Evolutionary conservation across 352 stramenopile species (phyloP).

Genomic region (Phytophthora cajani): DNA sequence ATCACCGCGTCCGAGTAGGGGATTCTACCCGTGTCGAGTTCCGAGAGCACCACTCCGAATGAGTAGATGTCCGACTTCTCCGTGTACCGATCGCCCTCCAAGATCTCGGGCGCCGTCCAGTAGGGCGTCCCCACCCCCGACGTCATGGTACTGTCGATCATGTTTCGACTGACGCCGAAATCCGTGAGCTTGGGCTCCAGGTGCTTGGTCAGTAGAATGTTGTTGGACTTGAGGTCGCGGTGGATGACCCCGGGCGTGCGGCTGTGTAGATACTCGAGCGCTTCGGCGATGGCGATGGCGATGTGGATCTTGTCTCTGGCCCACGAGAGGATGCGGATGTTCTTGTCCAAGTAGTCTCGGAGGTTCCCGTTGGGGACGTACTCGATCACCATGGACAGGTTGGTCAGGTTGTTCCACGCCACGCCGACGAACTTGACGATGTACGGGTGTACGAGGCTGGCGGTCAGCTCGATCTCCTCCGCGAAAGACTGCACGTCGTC

Average conservation of each 20-base stretch:
- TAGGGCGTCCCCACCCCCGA: conserved; percentile 81
- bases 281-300: conserved; percentile 39
- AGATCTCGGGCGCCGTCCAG: conserved; percentile 82
- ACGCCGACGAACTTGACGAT: conserved; percentile 60
- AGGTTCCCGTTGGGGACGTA: conserved; percentile 29
- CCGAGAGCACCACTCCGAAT: conserved; percentile 67
- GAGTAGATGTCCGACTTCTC: conserved; percentile 75
- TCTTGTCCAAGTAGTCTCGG: conserved; percentile 26
- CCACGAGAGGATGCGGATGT: conserved; percentile 33
- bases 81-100: conserved; percentile 59
- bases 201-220: conserved; percentile 73
- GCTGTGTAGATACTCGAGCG: conserved; percentile 44
- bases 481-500: conserved; percentile 43
- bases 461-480: conserved; percentile 60
- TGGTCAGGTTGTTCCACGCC: conserved; percentile 52
- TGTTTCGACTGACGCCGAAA: conserved; percentile 70
- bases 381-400: conserved; percentile 46
- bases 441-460: conserved; percentile 56
- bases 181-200: conserved; percentile 81
- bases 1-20: conserved; percentile 38
- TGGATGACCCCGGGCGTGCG: conserved; percentile 39
- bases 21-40: conserved; percentile 44
- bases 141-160: conserved; percentile 43
- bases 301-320: conserved; percentile 43
- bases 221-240: conserved; percentile 48